Evolutionary conservation across 148 eudicot species (phyloP).

Genomic region (Vaccinium darrowii): DNA sequence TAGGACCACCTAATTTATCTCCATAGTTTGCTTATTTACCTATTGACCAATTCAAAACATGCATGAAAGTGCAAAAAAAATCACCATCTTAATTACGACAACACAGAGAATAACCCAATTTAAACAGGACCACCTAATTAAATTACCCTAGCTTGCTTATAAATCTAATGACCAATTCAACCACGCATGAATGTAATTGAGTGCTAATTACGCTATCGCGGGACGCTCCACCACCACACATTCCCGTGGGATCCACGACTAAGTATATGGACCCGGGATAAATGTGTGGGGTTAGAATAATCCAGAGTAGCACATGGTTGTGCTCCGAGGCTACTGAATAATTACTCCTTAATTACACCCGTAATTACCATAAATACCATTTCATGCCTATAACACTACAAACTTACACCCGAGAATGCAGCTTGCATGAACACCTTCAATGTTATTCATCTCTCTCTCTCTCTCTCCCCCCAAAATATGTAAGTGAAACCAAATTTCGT

Average conservation of each 20-base stretch:
- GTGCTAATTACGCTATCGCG: background rate
- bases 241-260: too few relatives aligned
- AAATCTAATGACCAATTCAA: constrained; percentile 5
- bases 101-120: background rate
- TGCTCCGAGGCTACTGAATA: too few relatives aligned
- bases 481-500: background rate
- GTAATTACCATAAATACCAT: background rate
- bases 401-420: constrained; percentile 17
- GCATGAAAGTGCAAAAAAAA: too few relatives aligned
- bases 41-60: too few relatives aligned
- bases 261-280: too few relatives aligned
- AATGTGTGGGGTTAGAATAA: too few relatives aligned
- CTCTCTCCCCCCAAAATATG: background rate
- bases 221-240: too few relatives aligned
- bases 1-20: background rate
- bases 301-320: too few relatives aligned
- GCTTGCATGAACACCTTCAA: constrained; percentile 8
- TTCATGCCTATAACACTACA: background rate
- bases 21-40: background rate
- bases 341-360: background rate
- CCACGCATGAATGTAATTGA: background rate
- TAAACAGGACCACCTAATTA: background rate
- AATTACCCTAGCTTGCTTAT: background rate
- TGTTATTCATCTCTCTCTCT: constrained; percentile 5
- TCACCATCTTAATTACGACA: too few relatives aligned